Percentiles rank a stretch among this genome's conserved stretches.
Conservation (phyloP, 179 eudicot species). For the Heliamphora pulchella region DNA sequence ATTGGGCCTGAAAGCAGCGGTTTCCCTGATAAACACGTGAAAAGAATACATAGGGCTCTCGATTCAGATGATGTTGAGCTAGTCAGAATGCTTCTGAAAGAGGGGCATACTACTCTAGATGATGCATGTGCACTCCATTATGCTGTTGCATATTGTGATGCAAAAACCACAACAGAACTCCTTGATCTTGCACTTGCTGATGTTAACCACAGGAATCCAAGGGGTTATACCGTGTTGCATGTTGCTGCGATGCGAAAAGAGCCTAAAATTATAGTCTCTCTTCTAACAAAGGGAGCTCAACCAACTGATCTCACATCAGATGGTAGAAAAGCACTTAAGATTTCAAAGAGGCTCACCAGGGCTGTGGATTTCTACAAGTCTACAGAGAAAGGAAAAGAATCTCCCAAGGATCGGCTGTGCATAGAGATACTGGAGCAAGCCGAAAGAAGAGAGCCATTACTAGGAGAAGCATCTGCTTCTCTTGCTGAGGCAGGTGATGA, state of each 20-base stretch:
- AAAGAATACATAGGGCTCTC: conserved; percentile 78
- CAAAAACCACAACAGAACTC: conserved; percentile 62
- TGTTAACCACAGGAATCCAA: conserved; percentile 49
- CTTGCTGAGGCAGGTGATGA: conserved; percentile 80
- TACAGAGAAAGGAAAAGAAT: conserved; percentile 54
- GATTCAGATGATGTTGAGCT: conserved; percentile 92
- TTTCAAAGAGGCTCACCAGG: conserved; percentile 69
- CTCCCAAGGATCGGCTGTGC: conserved; percentile 74
- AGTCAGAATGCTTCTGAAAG: conserved; percentile 66
- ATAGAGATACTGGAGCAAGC: conserved; percentile 87
- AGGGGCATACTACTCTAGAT: conserved; percentile 64
- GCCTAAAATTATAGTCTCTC: conserved; percentile 73
- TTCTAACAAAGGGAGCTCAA: conserved; percentile 80
- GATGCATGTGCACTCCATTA: conserved; percentile 79
- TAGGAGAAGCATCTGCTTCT: conserved; percentile 72
- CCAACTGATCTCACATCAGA: conserved; percentile 64
- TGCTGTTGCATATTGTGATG: conserved; percentile 83
- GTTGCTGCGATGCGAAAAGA: conserved; percentile 86
- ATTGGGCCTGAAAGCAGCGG: conserved; percentile 35
- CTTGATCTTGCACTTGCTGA: conserved; percentile 77
- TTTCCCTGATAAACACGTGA: conserved; percentile 72
- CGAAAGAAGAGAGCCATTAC: conserved; percentile 62
- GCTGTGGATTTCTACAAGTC: conserved; percentile 39
- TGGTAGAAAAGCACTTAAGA: conserved; percentile 74
- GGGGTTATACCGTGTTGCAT: conserved; percentile 76